Evolutionary conservation across 495 filamentous ascomycete species (phyloP).

Genomic region (Podospora australis): DNA sequence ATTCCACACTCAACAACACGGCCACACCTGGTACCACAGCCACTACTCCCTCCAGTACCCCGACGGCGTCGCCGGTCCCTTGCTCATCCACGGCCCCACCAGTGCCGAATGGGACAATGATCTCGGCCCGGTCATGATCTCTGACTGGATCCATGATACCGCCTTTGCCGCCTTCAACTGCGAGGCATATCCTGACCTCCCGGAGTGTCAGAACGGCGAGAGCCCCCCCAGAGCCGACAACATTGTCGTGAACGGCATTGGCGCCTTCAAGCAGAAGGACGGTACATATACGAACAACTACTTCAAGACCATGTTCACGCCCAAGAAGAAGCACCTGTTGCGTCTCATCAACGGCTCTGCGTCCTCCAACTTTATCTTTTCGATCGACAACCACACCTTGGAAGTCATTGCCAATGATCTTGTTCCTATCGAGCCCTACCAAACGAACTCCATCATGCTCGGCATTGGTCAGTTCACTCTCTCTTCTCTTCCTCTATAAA

Average conservation of each 20-base stretch:
- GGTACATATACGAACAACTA: conserved; percentile 1
- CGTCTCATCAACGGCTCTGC: conserved; percentile 45
- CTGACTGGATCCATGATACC: conserved; percentile 24
- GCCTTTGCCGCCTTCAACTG: conserved; percentile 25
- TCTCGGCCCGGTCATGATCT: conserved; percentile 24
- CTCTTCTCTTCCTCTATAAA: background rate
- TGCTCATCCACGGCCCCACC: conserved; percentile 33
- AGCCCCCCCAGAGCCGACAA: conserved; percentile 19
- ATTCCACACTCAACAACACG: conserved; percentile 48
- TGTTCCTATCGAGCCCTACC: conserved; percentile 43
- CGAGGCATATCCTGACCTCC: conserved; percentile 23
- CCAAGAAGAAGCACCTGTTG: conserved; percentile 39
- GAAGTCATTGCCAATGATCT: conserved; percentile 43
- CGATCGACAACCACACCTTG: conserved; percentile 43
- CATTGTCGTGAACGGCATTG: conserved; percentile 32
- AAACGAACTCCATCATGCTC: conserved; percentile 37
- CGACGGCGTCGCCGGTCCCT: conserved; percentile 41
- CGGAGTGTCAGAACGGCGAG: conserved; percentile 41
- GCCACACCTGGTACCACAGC: conserved; percentile 51
- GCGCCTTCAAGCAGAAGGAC: conserved; percentile 13
- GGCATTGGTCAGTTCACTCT: conserved; percentile 40
- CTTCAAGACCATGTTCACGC: background rate
- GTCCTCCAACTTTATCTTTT: conserved; percentile 21
- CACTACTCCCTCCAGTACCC: conserved; percentile 50
- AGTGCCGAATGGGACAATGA: conserved; percentile 39